phyloP scores from a whole-genome alignment of 2,329 filamentous ascomycete species.

The Grosmannia huntii region DNA sequence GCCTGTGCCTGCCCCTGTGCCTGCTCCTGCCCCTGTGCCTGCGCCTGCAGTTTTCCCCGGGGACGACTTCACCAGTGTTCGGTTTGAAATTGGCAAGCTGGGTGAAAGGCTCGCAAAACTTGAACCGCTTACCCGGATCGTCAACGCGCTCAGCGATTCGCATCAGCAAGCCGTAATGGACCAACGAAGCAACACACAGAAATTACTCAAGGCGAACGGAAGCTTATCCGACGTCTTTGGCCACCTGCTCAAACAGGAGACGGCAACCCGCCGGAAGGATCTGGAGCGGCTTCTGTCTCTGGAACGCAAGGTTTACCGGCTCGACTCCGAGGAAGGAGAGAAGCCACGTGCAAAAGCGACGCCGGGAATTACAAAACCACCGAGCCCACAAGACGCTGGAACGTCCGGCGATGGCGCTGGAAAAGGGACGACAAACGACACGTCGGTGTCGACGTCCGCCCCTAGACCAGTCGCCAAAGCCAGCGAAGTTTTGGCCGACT shows the following conservation, averaged over 20 bases:
- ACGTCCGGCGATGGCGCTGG: background rate
- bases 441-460: background rate
- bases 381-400: background rate
- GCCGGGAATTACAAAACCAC: background rate
- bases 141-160: background rate
- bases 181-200: background rate
- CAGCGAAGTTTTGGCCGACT: background rate
- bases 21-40: background rate
- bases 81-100: conserved; percentile 6
- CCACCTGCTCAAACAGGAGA: background rate
- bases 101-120: conserved; percentile 3
- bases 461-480: background rate
- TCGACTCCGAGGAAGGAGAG: background rate
- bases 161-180: background rate
- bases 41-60: conserved; percentile 4
- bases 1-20: background rate
- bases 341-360: background rate
- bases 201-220: background rate
- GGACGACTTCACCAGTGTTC: conserved; percentile 10
- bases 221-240: conserved; percentile 1
- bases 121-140: background rate
- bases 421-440: background rate
- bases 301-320: background rate
- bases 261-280: background rate
- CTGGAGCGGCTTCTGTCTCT: background rate